These are phyloP conservation scores for Candida taoyuanica DNA, from an alignment of 805 yeast species.

Conservation along the genomic window DNA sequence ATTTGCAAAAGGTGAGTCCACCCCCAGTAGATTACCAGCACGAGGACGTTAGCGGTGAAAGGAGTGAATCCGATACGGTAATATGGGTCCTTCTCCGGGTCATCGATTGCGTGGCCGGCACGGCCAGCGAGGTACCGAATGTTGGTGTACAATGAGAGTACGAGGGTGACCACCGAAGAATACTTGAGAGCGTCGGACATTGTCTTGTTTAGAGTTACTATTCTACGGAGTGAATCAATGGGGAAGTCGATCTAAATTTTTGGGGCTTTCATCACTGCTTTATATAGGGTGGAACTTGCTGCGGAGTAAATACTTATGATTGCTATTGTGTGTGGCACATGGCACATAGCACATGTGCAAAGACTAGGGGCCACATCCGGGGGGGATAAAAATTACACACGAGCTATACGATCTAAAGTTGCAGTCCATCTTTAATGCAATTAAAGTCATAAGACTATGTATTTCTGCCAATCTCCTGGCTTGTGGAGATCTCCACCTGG, in stretches of 20 bases:
- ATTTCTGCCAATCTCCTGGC: neutral
- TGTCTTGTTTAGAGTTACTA: neutral
- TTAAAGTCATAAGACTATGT: too few species aligned
- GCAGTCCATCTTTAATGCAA: too few species aligned
- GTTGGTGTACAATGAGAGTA: slow-evolving; percentile 52
- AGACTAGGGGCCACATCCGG: too few species aligned
- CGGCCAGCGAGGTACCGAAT: slow-evolving; percentile 55
- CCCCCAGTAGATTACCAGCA: slow-evolving; percentile 55
- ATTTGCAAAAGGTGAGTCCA: slow-evolving; percentile 49
- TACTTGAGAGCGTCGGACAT: slow-evolving; percentile 32
- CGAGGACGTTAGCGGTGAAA: slow-evolving; percentile 52
- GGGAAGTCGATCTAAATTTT: too few species aligned
- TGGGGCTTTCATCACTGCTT: neutral
- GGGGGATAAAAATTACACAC: too few species aligned
- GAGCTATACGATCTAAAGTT: too few species aligned
- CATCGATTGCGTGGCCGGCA: slow-evolving; percentile 35
- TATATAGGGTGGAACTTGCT: neutral
- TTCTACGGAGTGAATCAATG: neutral
- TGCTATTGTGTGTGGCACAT: neutral
- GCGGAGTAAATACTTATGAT: neutral
- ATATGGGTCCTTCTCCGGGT: slow-evolving; percentile 39
- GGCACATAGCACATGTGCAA: too few species aligned
- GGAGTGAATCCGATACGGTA: slow-evolving; percentile 59
- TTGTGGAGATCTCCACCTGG: slow-evolving; percentile 27
- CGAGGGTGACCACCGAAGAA: slow-evolving; percentile 48